A percentile compares a stretch with the other conserved stretches of the same genome.
phyloP scores from a whole-genome alignment of 495 filamentous ascomycete genomes.

The Pyrenula massariospora region DNA sequence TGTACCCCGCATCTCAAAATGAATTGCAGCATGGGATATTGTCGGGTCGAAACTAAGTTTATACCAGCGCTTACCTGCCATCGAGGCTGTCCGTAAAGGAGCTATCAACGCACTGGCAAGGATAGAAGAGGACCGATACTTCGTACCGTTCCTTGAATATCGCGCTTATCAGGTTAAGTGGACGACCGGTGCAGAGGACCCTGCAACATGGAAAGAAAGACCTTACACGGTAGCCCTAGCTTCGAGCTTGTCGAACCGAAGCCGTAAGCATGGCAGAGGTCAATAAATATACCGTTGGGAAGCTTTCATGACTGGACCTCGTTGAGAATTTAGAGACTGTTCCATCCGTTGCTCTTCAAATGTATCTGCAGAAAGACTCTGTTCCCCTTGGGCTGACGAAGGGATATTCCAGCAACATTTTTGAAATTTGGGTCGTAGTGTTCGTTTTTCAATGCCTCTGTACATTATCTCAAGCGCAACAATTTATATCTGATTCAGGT shows the following conservation, averaged over 20 bases:
- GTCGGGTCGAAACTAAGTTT: background rate
- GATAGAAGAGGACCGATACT: too few species aligned
- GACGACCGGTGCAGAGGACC: too few species aligned
- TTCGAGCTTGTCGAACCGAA: background rate
- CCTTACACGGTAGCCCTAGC: too few species aligned
- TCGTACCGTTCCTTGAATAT: too few species aligned
- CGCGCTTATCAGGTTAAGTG: too few species aligned
- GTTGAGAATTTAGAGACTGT: background rate
- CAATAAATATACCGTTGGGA: background rate
- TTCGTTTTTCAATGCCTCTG: background rate
- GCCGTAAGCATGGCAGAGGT: background rate
- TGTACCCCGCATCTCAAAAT: background rate
- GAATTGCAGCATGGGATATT: background rate
- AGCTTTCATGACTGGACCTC: background rate
- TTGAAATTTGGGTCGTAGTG: background rate
- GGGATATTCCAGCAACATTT: background rate
- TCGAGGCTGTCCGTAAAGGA: background rate
- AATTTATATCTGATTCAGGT: conserved; percentile 8
- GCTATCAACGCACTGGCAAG: too few species aligned
- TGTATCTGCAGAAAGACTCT: background rate
- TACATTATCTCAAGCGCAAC: conserved; percentile 1
- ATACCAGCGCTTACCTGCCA: background rate
- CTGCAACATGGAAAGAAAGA: too few species aligned
- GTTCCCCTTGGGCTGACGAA: background rate
- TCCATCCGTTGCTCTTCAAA: background rate